A percentile compares a stretch with the other conserved stretches of the same genome.
Conservation (phyloP, 2,329 filamentous ascomycete genomes). For the Colletotrichum paranaense region DNA sequence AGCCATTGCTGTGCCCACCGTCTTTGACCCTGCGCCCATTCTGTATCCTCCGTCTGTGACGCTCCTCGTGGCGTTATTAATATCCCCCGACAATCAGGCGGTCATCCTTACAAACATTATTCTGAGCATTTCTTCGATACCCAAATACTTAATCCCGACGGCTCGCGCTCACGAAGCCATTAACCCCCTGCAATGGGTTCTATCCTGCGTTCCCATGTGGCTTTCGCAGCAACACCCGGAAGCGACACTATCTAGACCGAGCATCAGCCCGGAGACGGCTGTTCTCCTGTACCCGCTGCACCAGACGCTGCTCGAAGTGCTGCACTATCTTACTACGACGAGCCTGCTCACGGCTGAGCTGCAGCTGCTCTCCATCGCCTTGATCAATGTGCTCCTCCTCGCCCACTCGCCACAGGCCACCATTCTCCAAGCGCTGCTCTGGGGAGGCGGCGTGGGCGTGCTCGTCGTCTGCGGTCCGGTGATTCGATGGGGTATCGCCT, state of each 20-base stretch:
- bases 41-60: slow-evolving; percentile 86
- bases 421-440: slow-evolving; percentile 87
- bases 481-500: slow-evolving; percentile 83
- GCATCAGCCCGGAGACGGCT: slow-evolving; percentile 66
- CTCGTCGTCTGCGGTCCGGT: slow-evolving; percentile 79
- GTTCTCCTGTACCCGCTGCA: slow-evolving; percentile 85
- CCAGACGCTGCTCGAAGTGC: slow-evolving; percentile 76
- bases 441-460: slow-evolving; percentile 82
- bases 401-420: slow-evolving; percentile 84
- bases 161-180: slow-evolving; percentile 66
- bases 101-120: slow-evolving; percentile 83
- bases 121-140: slow-evolving; percentile 82
- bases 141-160: slow-evolving; percentile 77
- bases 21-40: slow-evolving; percentile 93
- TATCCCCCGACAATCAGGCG: slow-evolving; percentile 70
- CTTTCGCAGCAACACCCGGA: slow-evolving; percentile 18
- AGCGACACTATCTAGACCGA: slow-evolving; percentile 1
- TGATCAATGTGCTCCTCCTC: slow-evolving; percentile 85
- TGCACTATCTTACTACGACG: slow-evolving; percentile 87
- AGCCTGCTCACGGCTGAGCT: slow-evolving; percentile 89
- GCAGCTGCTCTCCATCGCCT: slow-evolving; percentile 83
- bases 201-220: slow-evolving; percentile 76
- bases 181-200: slow-evolving; percentile 80
- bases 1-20: slow-evolving; percentile 70
- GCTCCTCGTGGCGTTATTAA: slow-evolving; percentile 79